Evolutionary conservation across 352 stramenopile genomes (phyloP).

Genomic region (Pythium aquatile): DNA sequence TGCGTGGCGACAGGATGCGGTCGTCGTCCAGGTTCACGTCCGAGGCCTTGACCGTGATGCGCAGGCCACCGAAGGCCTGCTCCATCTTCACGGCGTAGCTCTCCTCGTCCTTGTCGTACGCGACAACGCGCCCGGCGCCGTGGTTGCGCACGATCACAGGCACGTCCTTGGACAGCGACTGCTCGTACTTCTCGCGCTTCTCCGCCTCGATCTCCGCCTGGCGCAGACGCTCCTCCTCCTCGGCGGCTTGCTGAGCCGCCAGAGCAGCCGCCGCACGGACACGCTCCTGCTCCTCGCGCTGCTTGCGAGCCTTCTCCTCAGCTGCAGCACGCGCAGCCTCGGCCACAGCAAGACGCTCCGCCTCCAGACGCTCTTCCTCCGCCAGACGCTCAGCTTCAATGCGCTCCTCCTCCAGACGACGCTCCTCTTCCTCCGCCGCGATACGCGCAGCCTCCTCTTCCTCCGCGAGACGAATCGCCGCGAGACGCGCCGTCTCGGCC

Average conservation of each 20-base stretch:
- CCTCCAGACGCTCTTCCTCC: constrained; percentile 23
- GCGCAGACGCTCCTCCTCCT: constrained; percentile 49
- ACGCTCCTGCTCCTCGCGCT: constrained; percentile 38
- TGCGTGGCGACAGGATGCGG: constrained; percentile 81
- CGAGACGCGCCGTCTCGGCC: constrained; percentile 22
- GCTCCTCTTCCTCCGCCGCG: constrained; percentile 33
- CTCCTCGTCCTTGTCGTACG: constrained; percentile 79
- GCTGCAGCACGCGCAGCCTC: constrained; percentile 27
- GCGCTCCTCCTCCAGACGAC: constrained; percentile 20
- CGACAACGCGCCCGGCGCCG: constrained; percentile 65
- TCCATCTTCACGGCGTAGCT: constrained; percentile 76
- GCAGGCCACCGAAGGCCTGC: constrained; percentile 57
- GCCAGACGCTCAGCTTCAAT: constrained; percentile 27
- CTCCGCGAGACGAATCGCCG: constrained; percentile 23
- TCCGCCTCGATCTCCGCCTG: constrained; percentile 56
- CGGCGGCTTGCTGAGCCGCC: constrained; percentile 35
- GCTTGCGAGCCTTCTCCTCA: constrained; percentile 33
- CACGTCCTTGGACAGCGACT: constrained; percentile 84
- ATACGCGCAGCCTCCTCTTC: constrained; percentile 18
- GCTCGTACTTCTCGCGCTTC: constrained; percentile 82
- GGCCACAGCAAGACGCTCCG: constrained; percentile 21
- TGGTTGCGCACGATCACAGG: constrained; percentile 77
- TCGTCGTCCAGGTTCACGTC: constrained; percentile 84
- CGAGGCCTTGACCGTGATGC: constrained; percentile 63
- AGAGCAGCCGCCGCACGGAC: constrained; percentile 43